phyloP scores from a whole-genome alignment of 805 yeast genomes.

The Kazachstania bromeliacearum region DNA sequence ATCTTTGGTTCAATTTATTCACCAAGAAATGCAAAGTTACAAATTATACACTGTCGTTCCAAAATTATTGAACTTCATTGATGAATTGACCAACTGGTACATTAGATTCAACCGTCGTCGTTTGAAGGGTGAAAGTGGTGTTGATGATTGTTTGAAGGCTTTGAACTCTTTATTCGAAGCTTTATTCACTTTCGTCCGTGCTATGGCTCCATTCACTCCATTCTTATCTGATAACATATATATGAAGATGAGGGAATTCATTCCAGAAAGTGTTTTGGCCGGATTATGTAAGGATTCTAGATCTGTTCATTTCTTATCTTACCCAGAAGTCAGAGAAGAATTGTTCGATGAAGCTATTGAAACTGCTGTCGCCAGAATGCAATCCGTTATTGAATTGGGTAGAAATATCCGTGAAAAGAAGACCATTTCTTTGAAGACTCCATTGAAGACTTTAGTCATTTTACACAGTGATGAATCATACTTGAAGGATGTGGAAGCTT shows the following conservation, averaged over 20 bases:
- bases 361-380: slow-evolving; percentile 89
- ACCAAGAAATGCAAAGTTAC: slow-evolving; percentile 81
- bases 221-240: slow-evolving; percentile 87
- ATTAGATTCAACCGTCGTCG: slow-evolving; percentile 97
- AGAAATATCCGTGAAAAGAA: slow-evolving; percentile 96
- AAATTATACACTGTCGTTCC: slow-evolving; percentile 95
- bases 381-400: slow-evolving; percentile 90
- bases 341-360: slow-evolving; percentile 77
- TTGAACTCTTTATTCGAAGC: slow-evolving; percentile 89
- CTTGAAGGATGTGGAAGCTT: slow-evolving; percentile 65
- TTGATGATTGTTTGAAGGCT: slow-evolving; percentile 75
- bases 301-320: slow-evolving; percentile 90
- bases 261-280: slow-evolving; percentile 49
- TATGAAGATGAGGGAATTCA: slow-evolving; percentile 56
- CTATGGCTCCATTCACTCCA: slow-evolving; percentile 99
- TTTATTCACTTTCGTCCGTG: slow-evolving; percentile 76
- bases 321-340: slow-evolving; percentile 75
- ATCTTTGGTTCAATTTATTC: slow-evolving; percentile 77
- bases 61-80: slow-evolving; percentile 76
- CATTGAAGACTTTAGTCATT: slow-evolving; percentile 79
- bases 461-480: slow-evolving; percentile 70
- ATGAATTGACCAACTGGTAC: slow-evolving; percentile 96
- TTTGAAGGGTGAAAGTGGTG: slow-evolving; percentile 88
- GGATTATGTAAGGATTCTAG: slow-evolving; percentile 49
- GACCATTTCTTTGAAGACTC: slow-evolving; percentile 87